These are phyloP conservation scores for Neostapfia colusana DNA, from an alignment of 176 grass and related monocot genomes.

Conservation along the genomic window DNA sequence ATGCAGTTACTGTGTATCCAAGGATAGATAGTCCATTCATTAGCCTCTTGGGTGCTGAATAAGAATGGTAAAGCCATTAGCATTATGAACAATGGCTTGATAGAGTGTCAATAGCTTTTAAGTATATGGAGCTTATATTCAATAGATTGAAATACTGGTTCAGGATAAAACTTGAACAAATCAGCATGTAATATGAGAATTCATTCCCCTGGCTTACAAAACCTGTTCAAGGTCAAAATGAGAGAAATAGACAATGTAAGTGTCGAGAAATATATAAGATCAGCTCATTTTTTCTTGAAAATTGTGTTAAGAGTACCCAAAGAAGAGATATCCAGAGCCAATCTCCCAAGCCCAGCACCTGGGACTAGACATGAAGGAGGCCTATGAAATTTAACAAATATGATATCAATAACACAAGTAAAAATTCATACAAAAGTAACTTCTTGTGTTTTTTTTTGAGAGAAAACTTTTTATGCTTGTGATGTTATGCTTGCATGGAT, in stretches of 20 bases:
- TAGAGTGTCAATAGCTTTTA: conserved; percentile 13
- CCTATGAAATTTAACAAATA: conserved; percentile 54
- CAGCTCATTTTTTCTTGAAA: neutral
- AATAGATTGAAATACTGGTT: conserved; percentile 60
- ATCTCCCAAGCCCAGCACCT: conserved; percentile 88
- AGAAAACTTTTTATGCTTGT: conserved; percentile 9
- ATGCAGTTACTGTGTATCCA: conserved; percentile 98
- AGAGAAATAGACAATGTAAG: neutral
- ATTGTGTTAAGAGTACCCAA: conserved; percentile 54
- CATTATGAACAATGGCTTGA: conserved; percentile 12
- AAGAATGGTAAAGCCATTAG: conserved; percentile 26
- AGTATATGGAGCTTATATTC: conserved; percentile 11
- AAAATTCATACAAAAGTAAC: conserved; percentile 2
- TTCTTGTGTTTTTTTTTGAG: conserved; percentile 14
- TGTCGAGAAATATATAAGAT: neutral
- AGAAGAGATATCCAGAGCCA: conserved; percentile 89
- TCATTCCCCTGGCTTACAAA: conserved; percentile 96
- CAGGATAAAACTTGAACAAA: conserved; percentile 95
- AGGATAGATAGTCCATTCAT: conserved; percentile 98
- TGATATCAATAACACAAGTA: conserved; percentile 1
- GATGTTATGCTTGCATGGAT: conserved; percentile 17
- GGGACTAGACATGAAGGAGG: conserved; percentile 89
- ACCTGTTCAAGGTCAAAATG: conserved; percentile 48
- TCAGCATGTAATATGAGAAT: conserved; percentile 98
- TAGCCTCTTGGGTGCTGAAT: conserved; percentile 60